Base-by-base conservation (phyloP, 495 filamentous ascomycete genomes). In the Hyaloscypha variabilis region DNA sequence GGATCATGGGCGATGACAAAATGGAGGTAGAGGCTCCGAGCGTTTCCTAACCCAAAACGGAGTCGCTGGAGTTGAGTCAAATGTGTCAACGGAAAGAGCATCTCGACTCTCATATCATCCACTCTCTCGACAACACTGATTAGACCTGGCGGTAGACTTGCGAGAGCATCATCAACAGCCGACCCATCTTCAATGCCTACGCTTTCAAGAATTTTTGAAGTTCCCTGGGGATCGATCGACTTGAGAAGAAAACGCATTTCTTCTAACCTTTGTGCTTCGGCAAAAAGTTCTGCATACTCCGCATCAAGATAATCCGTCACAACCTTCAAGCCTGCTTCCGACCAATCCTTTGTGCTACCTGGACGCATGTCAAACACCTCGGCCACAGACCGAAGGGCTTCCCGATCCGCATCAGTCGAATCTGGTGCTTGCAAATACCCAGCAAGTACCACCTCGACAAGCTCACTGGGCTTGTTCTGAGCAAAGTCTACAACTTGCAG, bases 101-200 rank as follows among this genome's bases (percentile, higher is more conserved):
- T 62, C 21, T 62, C 59, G 42, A 62, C 25, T 19, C 21, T 25
- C 21, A 14, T 3, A 25, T 50, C 39, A 3, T 39, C 59, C 13
- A 62, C 25, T 51, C n/a, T 62, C 23, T 62, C 59, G 17, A 62
- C 46, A 11, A 62, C 59, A 31, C 49, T 62, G 46, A 62, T n/a
- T 5, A 62, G 42, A 3, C 5, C 59, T 25, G 29, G 21, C 29
- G 59, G 59, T 29, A 62, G 49, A 5, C 26, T 50, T 51, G 59
- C 39, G 11, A 51, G 29, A 23, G 59, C 23, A 21, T 62, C 59
- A 6, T 62, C 59, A 6, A 52, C 17, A 34, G 8, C 21, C 6
- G 59, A 29, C 1, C 36, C 10, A 34, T 62, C 46, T 52, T 62
- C 59, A 51, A 62, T 62, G 13, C 31, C 25, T 14, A 10, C 24